Base-by-base conservation (phyloP, 2,329 filamentous ascomycete species). In the Monilinia aucupariae region DNA sequence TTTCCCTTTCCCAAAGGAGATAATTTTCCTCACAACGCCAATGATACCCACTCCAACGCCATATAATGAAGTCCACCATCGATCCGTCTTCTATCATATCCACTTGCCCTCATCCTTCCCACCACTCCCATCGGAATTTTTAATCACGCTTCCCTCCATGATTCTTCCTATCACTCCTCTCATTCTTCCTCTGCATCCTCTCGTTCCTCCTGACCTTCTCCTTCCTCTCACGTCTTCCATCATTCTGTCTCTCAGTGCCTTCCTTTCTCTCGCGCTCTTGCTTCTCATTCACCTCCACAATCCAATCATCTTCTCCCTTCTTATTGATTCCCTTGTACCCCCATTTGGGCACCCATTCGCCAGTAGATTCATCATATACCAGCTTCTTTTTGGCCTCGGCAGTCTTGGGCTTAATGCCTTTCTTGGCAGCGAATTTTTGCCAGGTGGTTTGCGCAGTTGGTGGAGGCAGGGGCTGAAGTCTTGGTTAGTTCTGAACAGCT, bases 401-500 rank as follows among this genome's bases (percentile, higher is more conserved):
- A 69, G 85, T 89, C 84, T 92, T 96, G 77, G 87, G 86, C 79
- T 89, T 90, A 78, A 99, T 97, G 62, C 94, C 94, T 83, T 97
- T 96, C 85, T 96, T 96, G 76, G 87, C 89, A 52, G 94, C 94
- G 79, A 99, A 99, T 73, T 88, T 85, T 80, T 96, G 88, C 94
- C 94, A 99, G 76, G 92, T 96, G 64, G 93, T 97, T 69, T 88
- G 88, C 63, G 87, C 81, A 79, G 92, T 94, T 69, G 86, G 83
- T 62, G 85, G 82, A 0, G 94, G 94, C 10, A 97, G 81, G 12
- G 91, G 91, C 78, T 74, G 53, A 22, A 20, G n/a, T 17, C 12
- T 37, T 3, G 22, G 49, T 65, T 49, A 45, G 64, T 66, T 13
- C 37, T 9, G 20, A n/a, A 2, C n/a, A 9, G 34, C 9, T 62